Base-by-base conservation (phyloP, 371 early-diverging fungal species). In the Synchytrium microbalum region DNA sequence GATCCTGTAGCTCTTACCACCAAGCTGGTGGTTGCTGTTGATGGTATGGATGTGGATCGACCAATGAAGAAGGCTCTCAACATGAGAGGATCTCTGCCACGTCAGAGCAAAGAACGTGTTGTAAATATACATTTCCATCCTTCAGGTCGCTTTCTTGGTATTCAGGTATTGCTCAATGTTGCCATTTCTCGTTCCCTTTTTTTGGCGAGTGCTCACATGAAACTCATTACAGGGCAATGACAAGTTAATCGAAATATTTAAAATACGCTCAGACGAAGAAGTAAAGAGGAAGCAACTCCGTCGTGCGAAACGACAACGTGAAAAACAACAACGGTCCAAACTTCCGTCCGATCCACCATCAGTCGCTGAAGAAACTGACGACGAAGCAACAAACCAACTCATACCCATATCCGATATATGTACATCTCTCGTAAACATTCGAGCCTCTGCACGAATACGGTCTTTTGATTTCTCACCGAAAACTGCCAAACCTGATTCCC, bases 91-190 rank as follows among this genome's bases (percentile, higher is more conserved):
- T 74, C 83, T 29, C 72, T 96, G 19, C 85, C 85, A 54, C 86
- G 92, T 28, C 82, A 87, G 51, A 84, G 91, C 63, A 88, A 87
- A 60, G 92, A 93, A 62, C 87, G 95, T 55, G 84, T 91, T 3
- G 78, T 83, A 13, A 88, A 77, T 27, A 74, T 95, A 32, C 67
- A 73, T 63, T 87, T 92, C 66, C 91, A 95, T 65, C 77, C 88
- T 3, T 82, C 82, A 3, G 89, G 87, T 5, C 74, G 79, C 59
- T 89, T 82, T 71, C 65, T 95, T 31, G 92, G 84, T 55, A 86
- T 87, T 19, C 71, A 71, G 66, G 67, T 69, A 57, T 16, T 64
- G n/a, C n/a, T n/a, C n/a, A n/a, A n/a, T n/a, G n/a, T n/a, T n/a
- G n/a, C n/a, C n/a, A n/a, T n/a, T n/a, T n/a, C n/a, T n/a, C n/a